A percentile compares a stretch with the other conserved stretches of the same genome.
These are phyloP conservation scores for Vachellia collinsii DNA, from an alignment of 306 rosid species.

Conservation along the genomic window DNA sequence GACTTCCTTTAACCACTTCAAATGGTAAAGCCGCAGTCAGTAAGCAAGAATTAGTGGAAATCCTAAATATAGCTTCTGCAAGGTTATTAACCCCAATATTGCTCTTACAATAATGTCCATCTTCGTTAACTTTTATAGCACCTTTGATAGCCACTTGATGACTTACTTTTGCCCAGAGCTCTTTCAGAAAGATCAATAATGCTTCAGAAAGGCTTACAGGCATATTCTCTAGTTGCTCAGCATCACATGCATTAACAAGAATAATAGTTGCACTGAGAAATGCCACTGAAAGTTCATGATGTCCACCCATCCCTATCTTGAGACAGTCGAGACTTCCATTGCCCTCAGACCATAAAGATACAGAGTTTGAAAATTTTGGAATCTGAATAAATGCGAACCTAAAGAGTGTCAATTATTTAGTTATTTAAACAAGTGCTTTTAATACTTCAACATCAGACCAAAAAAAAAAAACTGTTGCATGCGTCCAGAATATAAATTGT, in stretches of 20 bases:
- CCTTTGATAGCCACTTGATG: conserved; percentile 36
- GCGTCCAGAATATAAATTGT: not conserved
- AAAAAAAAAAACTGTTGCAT: not conserved
- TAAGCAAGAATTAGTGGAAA: conserved; percentile 50
- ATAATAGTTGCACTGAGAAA: conserved; percentile 54
- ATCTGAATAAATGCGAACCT: conserved; percentile 77
- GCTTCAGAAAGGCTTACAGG: conserved; percentile 44
- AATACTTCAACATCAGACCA: conserved; percentile 8
- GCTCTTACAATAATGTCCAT: conserved; percentile 46
- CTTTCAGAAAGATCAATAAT: conserved; percentile 47
- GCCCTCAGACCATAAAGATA: conserved; percentile 52
- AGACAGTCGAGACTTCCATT: conserved; percentile 33
- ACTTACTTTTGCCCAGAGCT: conserved; percentile 54
- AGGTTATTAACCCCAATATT: conserved; percentile 55
- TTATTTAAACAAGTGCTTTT: conserved; percentile 9
- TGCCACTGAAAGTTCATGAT: conserved; percentile 58
- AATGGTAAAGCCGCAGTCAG: conserved; percentile 41
- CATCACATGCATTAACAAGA: conserved; percentile 61
- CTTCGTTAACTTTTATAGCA: conserved; percentile 37
- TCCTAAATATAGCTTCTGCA: conserved; percentile 75
- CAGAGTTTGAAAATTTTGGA: conserved; percentile 46
- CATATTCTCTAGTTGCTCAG: conserved; percentile 54
- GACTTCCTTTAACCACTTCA: conserved; percentile 48
- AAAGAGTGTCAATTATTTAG: conserved; percentile 46
- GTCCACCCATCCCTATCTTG: conserved; percentile 58